These are phyloP conservation scores for Tricholoma terreum DNA, from an alignment of 768 basidiomycete genomes.

Conservation along the genomic window DNA sequence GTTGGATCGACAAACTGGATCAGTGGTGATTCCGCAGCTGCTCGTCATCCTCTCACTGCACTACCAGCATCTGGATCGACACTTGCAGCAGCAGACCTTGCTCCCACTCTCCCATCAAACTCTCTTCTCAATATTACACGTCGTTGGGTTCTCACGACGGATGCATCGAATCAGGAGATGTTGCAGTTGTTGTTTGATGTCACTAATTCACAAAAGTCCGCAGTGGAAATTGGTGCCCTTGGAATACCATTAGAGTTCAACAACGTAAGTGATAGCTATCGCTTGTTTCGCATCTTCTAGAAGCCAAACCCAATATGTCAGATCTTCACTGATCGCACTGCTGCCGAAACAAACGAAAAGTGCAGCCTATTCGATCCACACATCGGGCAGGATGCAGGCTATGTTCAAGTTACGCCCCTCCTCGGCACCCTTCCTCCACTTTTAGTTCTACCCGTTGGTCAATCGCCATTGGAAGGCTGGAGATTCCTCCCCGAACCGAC, in stretches of 20 bases:
- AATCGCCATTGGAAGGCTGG: conserved; percentile 57
- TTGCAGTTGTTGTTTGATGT: conserved; percentile 51
- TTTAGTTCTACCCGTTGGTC: conserved; percentile 43
- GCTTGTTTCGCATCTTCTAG: not conserved
- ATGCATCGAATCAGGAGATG: conserved; percentile 13
- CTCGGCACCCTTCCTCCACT: conserved; percentile 53
- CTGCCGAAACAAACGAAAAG: conserved; percentile 46
- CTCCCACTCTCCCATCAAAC: conserved; percentile 43
- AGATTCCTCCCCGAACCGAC: conserved; percentile 53
- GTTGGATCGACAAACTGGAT: conserved; percentile 46
- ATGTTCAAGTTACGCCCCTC: conserved; percentile 49
- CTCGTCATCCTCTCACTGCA: conserved; percentile 38
- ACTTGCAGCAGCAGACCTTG: conserved; percentile 46
- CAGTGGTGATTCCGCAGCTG: conserved; percentile 42
- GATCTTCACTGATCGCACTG: conserved; percentile 55
- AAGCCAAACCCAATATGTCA: conserved; percentile 14
- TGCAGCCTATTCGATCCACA: conserved; percentile 59
- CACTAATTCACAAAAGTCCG: conserved; percentile 40
- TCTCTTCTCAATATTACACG: conserved; percentile 49
- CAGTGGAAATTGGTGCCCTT: conserved; percentile 53
- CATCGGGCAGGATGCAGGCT: conserved; percentile 55
- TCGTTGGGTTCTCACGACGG: conserved; percentile 44
- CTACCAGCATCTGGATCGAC: conserved; percentile 40
- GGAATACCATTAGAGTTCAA: conserved; percentile 56
- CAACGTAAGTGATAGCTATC: conserved; percentile 35